Evolutionary conservation across 78 protist genomes (phyloP), one percentile per base, ranked within the genome.

Genomic region (Dictyostelium intermedium): DNA sequence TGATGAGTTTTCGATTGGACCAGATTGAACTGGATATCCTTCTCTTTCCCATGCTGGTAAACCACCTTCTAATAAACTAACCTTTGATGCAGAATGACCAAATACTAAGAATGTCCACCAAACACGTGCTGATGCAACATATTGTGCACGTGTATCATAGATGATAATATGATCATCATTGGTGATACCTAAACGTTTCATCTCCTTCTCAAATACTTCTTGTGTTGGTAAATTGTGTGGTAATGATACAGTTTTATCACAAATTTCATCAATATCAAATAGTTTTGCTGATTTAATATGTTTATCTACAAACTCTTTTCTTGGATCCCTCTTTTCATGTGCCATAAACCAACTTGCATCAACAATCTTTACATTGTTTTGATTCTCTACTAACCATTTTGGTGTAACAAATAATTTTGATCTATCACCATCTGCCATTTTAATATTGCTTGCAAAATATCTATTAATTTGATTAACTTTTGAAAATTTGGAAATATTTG

Each of bases 81-180:
- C 74, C 18, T 80, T 92, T 45, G 34, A 14, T 56, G 80, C 25
- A 45, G 23, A 25, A 47, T 83, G 91, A 37, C 92, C 91, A 84
- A 86, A 86, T 1, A 66, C 47, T 6, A 81, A 37, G 20, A 92
- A 92, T 45, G 96, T 92, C 96, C 96, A 92, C 96, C 96, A 92
- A 37, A 84, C 96, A 69, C 96, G 83, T 34, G 96, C 96, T 2
- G 92, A 84, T 14, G 96, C 96, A 37, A 86, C 87, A 41, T 92
- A 92, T 66, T 81, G 84, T 1, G 83, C 96, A 77, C 93, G 85
- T 0, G 73, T 80, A 32, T 92, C 96, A 50, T 92, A 92, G 39
- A 92, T 86, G 16, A 92, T 91, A 23, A 92, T 72, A 25, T 92
- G 96, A 41, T 92, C 96, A 16, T 92, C 80, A 7, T 84, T 41